Base-by-base conservation (phyloP, 1,284 basidiomycete species). In the Cryptococcus maquisensis region DNA sequence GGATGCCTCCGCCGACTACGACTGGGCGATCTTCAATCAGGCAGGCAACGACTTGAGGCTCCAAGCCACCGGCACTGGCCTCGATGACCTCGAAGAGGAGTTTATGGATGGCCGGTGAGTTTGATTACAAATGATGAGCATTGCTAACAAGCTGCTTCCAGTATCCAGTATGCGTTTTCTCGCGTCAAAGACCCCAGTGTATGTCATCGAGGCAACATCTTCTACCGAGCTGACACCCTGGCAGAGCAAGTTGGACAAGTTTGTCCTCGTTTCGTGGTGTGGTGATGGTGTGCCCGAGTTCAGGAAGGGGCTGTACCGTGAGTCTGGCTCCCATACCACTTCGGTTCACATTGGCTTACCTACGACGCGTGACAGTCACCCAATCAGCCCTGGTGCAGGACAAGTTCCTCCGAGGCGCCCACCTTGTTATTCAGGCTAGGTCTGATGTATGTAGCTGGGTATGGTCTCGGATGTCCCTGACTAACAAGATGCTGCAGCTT, bases 251-350 rank as follows among this genome's bases (percentile, higher is more conserved):
- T 81, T 98, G n/a, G 82, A 87, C 55, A 97, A 97, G 77, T 91
- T 94, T 62, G 90, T 97, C 7, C 86, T 95, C 56, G 80, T 84
- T 69, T 90, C 90, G 64, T 92, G 90, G 92, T 93, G 90, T 67
- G 94, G 95, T 49, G 93, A 96, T 67, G 94, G 95, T 64, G 95
- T 98, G 0, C 94, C 94, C 16, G 92, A 87, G 74, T 82, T 81
- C 35, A 86, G 88, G 73, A 98, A 98, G 76, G 95, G 94, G 15
- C 81, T 97, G 26, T 98, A 97, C 78, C 86, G 81, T 80, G 56
- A 51, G 79, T 72, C 5, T 24, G 5, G 15, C 4, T 48, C 45
- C 26, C 16, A 6, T 8, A 46, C 21, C 9, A 6, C 6, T 32
- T 1, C 10, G 10, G 47, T 23, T 4, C 4, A 48, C 18, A 8